These are phyloP conservation scores for Penicillium nucicola DNA, from an alignment of 495 filamentous ascomycete species.

Conservation along the genomic window DNA sequence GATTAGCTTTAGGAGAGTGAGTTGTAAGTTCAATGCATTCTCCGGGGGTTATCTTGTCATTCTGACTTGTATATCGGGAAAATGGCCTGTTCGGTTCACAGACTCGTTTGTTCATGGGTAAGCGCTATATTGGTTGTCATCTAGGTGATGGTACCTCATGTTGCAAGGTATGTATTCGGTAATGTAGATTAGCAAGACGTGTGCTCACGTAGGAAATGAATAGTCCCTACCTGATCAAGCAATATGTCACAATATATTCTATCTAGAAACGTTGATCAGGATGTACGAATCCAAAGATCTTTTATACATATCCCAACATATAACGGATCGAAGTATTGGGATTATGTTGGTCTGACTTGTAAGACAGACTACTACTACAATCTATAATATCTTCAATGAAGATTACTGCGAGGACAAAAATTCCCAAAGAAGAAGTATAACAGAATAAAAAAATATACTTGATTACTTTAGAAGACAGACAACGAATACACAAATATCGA, in stretches of 20 bases:
- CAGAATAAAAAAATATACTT: too few relatives aligned
- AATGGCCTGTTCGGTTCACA: constrained; percentile 8
- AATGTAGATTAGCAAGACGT: too few relatives aligned
- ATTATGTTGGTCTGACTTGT: background rate
- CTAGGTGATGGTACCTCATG: constrained; percentile 13
- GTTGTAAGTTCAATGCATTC: constrained; percentile 36
- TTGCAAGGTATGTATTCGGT: background rate
- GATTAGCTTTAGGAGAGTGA: constrained; percentile 19
- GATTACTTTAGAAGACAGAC: too few relatives aligned
- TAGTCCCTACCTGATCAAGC: constrained; percentile 13
- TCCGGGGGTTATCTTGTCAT: constrained; percentile 41
- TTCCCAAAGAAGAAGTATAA: too few relatives aligned
- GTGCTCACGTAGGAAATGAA: too few relatives aligned
- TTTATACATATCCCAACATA: constrained; percentile 9
- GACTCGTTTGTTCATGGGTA: constrained; percentile 10
- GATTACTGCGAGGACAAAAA: too few relatives aligned
- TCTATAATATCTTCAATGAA: too few relatives aligned
- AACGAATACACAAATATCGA: too few relatives aligned
- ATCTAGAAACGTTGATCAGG: constrained; percentile 12
- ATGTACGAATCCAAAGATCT: constrained; percentile 8
- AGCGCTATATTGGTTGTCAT: constrained; percentile 13
- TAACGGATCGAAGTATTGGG: constrained; percentile 7
- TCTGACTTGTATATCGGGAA: constrained; percentile 19
- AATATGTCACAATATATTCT: constrained; percentile 7
- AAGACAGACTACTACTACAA: too few relatives aligned